These are phyloP conservation scores for Agrostemma githago DNA, from an alignment of 148 eudicot genomes.

Conservation along the genomic window DNA sequence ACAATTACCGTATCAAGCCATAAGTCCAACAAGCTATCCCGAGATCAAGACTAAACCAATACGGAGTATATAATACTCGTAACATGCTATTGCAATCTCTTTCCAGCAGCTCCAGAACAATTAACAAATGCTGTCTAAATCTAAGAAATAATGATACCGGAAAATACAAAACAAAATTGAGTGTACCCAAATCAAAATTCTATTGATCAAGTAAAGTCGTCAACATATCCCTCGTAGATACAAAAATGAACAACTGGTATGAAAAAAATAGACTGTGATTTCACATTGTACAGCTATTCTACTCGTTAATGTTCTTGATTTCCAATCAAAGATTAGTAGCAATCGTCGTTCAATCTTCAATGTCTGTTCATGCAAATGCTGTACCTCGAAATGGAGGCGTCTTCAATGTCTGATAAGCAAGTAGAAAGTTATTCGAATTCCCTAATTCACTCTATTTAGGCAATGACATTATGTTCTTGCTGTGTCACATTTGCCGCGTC, in stretches of 20 bases:
- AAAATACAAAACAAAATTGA: background rate
- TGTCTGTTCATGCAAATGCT: conserved; percentile 7
- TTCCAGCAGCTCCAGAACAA: background rate
- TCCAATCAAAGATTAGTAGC: background rate
- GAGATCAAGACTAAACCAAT: background rate
- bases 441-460: background rate
- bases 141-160: too few relatives aligned
- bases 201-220: too few relatives aligned
- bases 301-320: background rate
- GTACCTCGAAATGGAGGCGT: background rate
- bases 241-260: too few relatives aligned
- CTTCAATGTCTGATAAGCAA: background rate
- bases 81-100: background rate
- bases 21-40: background rate
- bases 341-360: background rate
- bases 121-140: background rate
- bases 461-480: background rate
- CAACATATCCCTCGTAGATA: background rate
- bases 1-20: background rate
- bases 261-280: background rate
- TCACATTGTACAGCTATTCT: background rate
- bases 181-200: background rate
- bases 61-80: too few relatives aligned
- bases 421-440: background rate
- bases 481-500: background rate